These are phyloP conservation scores for Pseudozyma tsukubaensis DNA, from an alignment of 1,284 basidiomycete genomes.

Conservation along the genomic window DNA sequence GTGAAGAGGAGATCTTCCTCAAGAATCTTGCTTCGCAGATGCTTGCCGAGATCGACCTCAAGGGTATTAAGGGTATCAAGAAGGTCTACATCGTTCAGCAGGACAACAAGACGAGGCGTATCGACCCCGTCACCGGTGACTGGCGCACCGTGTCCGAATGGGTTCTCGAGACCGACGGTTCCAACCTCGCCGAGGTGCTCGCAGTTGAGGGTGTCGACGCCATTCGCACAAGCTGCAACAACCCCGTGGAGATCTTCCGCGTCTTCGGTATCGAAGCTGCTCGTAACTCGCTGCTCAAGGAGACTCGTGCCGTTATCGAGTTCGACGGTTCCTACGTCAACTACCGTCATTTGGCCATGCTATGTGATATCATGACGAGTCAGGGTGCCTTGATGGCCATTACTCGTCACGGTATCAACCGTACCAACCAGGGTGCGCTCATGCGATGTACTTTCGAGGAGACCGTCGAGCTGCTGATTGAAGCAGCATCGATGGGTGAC, in stretches of 20 bases:
- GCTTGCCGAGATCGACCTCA: constrained; percentile 90
- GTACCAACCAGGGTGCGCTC: constrained; percentile 79
- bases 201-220: constrained; percentile 95
- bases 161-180: constrained; percentile 95
- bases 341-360: constrained; percentile 92
- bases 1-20: constrained; percentile 95
- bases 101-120: constrained; percentile 75
- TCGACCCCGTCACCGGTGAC: constrained; percentile 63
- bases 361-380: constrained; percentile 98
- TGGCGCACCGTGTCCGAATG: constrained; percentile 76
- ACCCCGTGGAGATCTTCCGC: constrained; percentile 93
- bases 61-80: constrained; percentile 89
- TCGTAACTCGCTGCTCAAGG: constrained; percentile 90
- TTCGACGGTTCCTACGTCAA: constrained; percentile 99
- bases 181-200: constrained; percentile 74
- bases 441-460: constrained; percentile 99
- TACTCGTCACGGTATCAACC: constrained; percentile 98
- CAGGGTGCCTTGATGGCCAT: constrained; percentile 97
- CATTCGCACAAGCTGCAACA: constrained; percentile 92
- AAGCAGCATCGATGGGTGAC: constrained; percentile 96
- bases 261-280: constrained; percentile 99
- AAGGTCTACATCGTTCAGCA: constrained; percentile 94
- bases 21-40: constrained; percentile 95
- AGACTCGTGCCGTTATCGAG: constrained; percentile 86
- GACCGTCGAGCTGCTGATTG: constrained; percentile 98